Conservation (phyloP, 768 basidiomycete species). For the Exsudoporus frostii region DNA sequence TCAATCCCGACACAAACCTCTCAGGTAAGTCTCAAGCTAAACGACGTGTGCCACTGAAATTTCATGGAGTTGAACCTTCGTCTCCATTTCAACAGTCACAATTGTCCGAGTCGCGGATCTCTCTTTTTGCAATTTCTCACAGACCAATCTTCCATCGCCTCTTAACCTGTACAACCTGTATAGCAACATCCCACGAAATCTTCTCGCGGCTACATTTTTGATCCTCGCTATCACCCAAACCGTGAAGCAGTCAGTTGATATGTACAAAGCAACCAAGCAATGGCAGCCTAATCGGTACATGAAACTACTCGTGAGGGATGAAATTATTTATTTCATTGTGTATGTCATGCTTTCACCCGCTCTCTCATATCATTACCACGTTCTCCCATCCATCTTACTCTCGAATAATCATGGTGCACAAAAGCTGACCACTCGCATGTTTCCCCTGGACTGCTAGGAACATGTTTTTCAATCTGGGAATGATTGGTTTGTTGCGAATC, state of each 20-base stretch:
- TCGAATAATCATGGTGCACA: too few species aligned
- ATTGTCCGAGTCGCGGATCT: accelerated
- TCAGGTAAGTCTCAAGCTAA: not conserved
- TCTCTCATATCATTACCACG: too few species aligned
- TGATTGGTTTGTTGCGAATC: too few species aligned
- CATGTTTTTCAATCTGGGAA: not conserved
- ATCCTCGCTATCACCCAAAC: not conserved
- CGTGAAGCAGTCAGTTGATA: not conserved
- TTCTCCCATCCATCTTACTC: not conserved
- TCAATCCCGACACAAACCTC: not conserved
- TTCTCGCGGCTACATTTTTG: not conserved
- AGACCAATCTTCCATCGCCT: accelerated
- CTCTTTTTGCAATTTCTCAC: not conserved
- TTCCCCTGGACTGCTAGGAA: not conserved
- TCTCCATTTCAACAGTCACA: not conserved
- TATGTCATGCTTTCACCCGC: not conserved
- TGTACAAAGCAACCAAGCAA: not conserved
- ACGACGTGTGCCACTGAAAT: not conserved
- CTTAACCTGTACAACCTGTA: too few species aligned
- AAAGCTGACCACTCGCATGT: not conserved
- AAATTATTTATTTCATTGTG: not conserved
- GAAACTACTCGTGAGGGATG: not conserved
- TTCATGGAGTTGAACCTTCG: not conserved
- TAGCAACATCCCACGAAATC: not conserved
- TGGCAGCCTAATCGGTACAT: not conserved